These are phyloP conservation scores for Amanita muscaria DNA, from an alignment of 768 basidiomycete species.

Conservation along the genomic window DNA sequence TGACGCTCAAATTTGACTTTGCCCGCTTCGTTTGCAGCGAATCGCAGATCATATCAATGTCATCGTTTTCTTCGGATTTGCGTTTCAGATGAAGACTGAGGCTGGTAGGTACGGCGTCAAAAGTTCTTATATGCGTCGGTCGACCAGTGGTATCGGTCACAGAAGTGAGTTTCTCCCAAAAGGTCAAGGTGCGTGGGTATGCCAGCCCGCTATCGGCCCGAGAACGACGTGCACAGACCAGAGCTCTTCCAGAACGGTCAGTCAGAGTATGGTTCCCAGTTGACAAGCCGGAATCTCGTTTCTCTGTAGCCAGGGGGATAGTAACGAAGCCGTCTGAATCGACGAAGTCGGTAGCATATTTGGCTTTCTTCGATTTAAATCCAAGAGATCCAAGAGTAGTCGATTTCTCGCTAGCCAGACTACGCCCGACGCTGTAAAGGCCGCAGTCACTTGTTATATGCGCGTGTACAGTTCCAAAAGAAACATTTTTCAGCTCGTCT, in stretches of 20 bases:
- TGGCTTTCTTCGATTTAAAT: neutral
- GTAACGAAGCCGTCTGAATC: conserved; percentile 2
- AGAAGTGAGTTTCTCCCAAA: neutral
- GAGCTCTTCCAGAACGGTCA: conserved; percentile 1
- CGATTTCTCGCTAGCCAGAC: neutral
- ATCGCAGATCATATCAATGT: conserved; percentile 34
- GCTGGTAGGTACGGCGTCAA: too few relatives aligned
- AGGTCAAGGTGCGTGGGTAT: neutral
- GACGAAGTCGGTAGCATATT: neutral
- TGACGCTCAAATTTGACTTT: conserved; percentile 32
- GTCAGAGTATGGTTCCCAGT: neutral
- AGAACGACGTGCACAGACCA: neutral
- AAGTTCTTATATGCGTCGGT: conserved; percentile 1
- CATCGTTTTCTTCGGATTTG: conserved; percentile 25
- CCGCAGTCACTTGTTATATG: neutral
- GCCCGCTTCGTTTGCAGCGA: conserved; percentile 31
- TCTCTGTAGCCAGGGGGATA: neutral
- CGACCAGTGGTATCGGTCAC: neutral
- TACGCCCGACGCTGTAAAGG: too few relatives aligned
- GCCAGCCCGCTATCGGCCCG: neutral
- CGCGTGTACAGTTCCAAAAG: neutral
- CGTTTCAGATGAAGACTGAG: neutral
- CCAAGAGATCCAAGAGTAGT: neutral
- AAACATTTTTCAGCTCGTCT: neutral
- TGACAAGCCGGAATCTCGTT: neutral